Evolutionary conservation across 208 protist genomes (phyloP).

Genomic region (Leishmania lainsoni): DNA sequence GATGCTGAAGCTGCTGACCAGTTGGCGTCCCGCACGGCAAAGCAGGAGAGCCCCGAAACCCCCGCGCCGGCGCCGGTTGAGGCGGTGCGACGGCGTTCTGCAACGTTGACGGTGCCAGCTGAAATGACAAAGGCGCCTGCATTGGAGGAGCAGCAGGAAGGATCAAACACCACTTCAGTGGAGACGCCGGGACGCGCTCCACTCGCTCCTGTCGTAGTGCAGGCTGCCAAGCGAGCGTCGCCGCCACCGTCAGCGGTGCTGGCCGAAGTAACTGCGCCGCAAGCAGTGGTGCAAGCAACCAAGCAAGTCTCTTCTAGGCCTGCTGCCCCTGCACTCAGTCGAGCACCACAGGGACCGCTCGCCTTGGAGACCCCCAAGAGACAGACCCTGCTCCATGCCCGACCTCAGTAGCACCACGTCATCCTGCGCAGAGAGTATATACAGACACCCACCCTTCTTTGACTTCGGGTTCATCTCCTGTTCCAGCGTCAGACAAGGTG

Average conservation of each 20-base stretch:
- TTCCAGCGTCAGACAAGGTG: not conserved
- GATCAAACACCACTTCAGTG: not conserved
- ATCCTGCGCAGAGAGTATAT: not conserved
- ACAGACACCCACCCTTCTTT: not conserved
- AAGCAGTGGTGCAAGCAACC: slow-evolving; percentile 2
- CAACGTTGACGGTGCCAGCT: not conserved
- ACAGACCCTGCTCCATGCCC: not conserved
- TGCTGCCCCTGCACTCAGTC: not conserved
- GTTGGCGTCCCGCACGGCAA: not conserved
- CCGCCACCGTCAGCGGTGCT: not conserved
- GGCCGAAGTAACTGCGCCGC: not conserved
- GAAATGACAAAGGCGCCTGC: not conserved
- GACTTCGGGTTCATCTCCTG: not conserved
- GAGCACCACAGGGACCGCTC: not conserved
- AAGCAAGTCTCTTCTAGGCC: not conserved
- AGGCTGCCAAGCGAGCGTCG: slow-evolving; percentile 11
- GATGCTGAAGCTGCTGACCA: not conserved
- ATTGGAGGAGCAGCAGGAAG: not conserved
- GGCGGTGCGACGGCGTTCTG: slow-evolving; percentile 13
- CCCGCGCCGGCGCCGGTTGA: slow-evolving; percentile 12
- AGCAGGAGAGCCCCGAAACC: not conserved
- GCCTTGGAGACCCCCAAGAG: not conserved
- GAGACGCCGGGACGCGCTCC: not conserved
- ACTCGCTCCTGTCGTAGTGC: slow-evolving; percentile 6
- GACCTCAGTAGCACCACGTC: not conserved